These are phyloP conservation scores for Botrytis fabae DNA, from an alignment of 2,329 filamentous ascomycete genomes.

Conservation along the genomic window DNA sequence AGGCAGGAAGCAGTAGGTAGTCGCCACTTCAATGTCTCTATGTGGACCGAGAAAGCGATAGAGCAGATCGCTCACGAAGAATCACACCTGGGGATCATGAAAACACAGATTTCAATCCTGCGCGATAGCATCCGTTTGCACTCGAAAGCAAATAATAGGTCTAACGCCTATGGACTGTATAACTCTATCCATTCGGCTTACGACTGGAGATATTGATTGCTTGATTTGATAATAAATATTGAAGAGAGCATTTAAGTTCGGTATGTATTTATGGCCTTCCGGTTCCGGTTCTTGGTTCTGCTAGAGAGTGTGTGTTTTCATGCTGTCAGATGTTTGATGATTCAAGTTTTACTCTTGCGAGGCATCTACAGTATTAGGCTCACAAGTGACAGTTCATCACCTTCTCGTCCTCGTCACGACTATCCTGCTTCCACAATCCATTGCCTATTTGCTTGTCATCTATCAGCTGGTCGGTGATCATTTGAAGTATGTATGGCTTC, in stretches of 20 bases:
- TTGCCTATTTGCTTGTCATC: background rate
- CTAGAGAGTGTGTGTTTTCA: too few species aligned
- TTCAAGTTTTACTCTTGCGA: too few species aligned
- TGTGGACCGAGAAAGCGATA: background rate
- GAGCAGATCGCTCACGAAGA: background rate
- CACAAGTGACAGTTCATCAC: too few species aligned
- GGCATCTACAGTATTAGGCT: too few species aligned
- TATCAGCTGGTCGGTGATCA: constrained; percentile 1
- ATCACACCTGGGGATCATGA: background rate
- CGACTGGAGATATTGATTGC: background rate
- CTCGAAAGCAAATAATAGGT: background rate
- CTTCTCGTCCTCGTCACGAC: background rate
- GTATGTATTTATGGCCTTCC: background rate
- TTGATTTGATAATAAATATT: background rate
- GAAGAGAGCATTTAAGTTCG: background rate
- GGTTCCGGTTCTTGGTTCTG: background rate
- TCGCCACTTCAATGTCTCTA: background rate
- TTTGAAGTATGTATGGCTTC: background rate
- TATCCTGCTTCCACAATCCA: background rate
- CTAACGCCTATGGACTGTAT: background rate
- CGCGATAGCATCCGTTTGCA: background rate
- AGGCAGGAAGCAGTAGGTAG: background rate
- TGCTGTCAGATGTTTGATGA: background rate
- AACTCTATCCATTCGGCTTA: background rate
- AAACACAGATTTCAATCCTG: background rate